These are phyloP conservation scores for Spinellus fusiger DNA, from an alignment of 192 early-diverging fungal genomes.

Conservation along the genomic window DNA sequence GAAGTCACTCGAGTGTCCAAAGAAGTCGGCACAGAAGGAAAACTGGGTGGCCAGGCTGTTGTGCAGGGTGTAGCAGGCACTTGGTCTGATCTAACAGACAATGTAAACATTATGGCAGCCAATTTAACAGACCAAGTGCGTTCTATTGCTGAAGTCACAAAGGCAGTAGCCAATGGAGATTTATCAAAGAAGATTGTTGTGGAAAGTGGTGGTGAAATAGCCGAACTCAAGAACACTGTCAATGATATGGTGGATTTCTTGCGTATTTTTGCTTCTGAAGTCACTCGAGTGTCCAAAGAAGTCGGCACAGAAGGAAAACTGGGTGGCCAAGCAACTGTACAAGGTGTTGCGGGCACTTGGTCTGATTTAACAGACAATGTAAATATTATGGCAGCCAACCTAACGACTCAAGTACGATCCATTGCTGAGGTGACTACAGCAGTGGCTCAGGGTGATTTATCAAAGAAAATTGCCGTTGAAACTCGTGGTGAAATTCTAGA, in stretches of 20 bases:
- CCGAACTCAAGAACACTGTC: conserved; percentile 62
- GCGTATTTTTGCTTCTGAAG: conserved; percentile 49
- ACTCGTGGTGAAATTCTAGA: conserved; percentile 51
- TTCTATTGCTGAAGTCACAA: conserved; percentile 48
- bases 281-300: conserved; percentile 63
- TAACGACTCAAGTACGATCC: conserved; percentile 38
- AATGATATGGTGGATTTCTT: conserved; percentile 61
- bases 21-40: conserved; percentile 48
- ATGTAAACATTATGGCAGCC: conserved; percentile 46
- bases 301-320: conserved; percentile 56
- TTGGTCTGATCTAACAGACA: conserved; percentile 42
- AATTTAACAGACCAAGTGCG: conserved; percentile 43
- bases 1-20: conserved; percentile 47
- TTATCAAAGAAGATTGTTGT: conserved; percentile 60
- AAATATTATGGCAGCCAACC: conserved; percentile 36
- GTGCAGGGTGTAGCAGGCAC: conserved; percentile 32
- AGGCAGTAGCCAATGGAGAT: conserved; percentile 61
- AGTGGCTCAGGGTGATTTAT: conserved; percentile 49
- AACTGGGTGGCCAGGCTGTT: conserved; percentile 40
- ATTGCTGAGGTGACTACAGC: conserved; percentile 59
- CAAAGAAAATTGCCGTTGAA: conserved; percentile 46
- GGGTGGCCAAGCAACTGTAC: conserved; percentile 42
- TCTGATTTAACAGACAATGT: conserved; percentile 31
- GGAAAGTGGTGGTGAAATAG: conserved; percentile 61
- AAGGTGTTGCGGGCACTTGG: conserved; percentile 36